These are phyloP conservation scores for Leishmania turanica DNA, from an alignment of 208 protist genomes.

Conservation along the genomic window DNA sequence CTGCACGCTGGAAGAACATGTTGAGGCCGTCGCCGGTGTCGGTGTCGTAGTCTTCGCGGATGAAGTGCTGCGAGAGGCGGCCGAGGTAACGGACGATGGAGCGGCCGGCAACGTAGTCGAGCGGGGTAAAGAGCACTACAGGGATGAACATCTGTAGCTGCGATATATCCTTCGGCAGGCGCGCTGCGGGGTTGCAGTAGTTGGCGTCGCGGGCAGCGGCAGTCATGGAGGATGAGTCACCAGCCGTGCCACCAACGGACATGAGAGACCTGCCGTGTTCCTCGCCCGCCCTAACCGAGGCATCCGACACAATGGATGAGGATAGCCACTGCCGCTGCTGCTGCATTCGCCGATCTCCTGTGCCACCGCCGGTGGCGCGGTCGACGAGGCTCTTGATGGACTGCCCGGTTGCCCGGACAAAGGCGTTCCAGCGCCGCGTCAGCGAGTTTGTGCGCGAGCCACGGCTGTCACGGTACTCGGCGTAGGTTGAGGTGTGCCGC, in stretches of 20 bases:
- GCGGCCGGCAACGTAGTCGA: constrained; percentile 82
- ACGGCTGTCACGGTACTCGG: constrained; percentile 49
- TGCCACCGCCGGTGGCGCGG: constrained; percentile 22
- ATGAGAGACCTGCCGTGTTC: constrained; percentile 2
- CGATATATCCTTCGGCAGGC: constrained; percentile 44
- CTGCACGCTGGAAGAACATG: constrained; percentile 74
- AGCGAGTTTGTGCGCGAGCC: constrained; percentile 34
- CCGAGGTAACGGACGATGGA: constrained; percentile 87
- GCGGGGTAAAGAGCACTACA: constrained; percentile 67
- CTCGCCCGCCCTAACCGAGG: neutral
- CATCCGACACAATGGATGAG: neutral
- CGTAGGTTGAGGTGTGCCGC: constrained; percentile 40
- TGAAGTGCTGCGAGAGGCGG: constrained; percentile 91
- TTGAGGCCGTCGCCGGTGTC: constrained; percentile 44
- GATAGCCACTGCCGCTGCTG: constrained; percentile 27
- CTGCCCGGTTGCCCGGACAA: constrained; percentile 36
- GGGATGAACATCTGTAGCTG: constrained; percentile 39
- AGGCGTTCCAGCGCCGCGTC: constrained; percentile 39
- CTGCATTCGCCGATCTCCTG: constrained; percentile 22
- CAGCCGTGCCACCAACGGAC: neutral
- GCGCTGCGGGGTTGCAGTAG: constrained; percentile 29
- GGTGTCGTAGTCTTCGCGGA: constrained; percentile 82
- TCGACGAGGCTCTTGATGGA: constrained; percentile 44
- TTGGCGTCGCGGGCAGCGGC: constrained; percentile 18
- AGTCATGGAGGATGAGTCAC: neutral